Percentiles rank a stretch among this genome's conserved stretches.
These are phyloP conservation scores for Petrea volubilis DNA, from an alignment of 257 asterid species.

Conservation along the genomic window DNA sequence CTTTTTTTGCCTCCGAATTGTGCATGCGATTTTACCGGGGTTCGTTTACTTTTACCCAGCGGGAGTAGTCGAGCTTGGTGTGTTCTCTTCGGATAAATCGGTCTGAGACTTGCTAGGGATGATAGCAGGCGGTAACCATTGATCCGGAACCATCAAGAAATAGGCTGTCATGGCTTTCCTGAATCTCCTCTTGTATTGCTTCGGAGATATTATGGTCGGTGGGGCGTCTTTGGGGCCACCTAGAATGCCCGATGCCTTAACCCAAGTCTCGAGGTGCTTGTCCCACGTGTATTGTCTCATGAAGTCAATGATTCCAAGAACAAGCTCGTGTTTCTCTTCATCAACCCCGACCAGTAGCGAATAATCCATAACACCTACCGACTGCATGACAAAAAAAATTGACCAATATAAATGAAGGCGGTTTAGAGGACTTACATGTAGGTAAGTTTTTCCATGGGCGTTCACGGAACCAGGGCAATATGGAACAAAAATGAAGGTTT, in stretches of 20 bases:
- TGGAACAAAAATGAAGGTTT: too few species aligned
- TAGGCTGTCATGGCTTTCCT: constrained; percentile 93
- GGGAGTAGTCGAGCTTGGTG: constrained; percentile 20
- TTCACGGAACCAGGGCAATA: too few species aligned
- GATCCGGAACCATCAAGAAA: constrained; percentile 93
- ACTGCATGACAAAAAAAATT: constrained; percentile 42
- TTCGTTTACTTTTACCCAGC: constrained; percentile 31
- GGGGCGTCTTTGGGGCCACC: constrained; percentile 81
- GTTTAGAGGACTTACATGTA: background rate
- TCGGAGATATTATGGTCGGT: constrained; percentile 91
- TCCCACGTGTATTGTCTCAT: constrained; percentile 97
- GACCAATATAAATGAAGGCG: background rate
- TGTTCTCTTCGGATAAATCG: constrained; percentile 49
- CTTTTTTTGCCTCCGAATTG: too few species aligned
- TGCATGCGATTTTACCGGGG: too few species aligned
- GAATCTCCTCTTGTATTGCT: constrained; percentile 89
- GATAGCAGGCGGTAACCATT: constrained; percentile 68
- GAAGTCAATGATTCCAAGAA: constrained; percentile 90
- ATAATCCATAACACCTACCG: constrained; percentile 91
- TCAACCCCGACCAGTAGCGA: constrained; percentile 89
- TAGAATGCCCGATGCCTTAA: constrained; percentile 86
- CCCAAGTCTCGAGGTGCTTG: constrained; percentile 95
- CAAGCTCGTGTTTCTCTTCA: constrained; percentile 84
- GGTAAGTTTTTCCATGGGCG: background rate
- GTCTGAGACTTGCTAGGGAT: constrained; percentile 56